Base-by-base conservation (phyloP, 768 basidiomycete genomes). In the Termitomyces heimii region DNA sequence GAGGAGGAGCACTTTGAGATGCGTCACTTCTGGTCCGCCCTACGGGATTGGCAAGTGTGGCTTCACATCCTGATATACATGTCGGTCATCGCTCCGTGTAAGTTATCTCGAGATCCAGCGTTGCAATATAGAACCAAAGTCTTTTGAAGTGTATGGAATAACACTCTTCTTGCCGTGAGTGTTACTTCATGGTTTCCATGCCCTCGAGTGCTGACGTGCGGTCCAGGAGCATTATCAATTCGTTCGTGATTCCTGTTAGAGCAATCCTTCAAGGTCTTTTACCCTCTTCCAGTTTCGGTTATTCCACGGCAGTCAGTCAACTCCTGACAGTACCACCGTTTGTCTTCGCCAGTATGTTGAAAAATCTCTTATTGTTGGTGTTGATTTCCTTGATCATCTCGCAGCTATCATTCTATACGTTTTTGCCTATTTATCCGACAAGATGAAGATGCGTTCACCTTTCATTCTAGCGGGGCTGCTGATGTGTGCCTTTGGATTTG, bases 281-380 rank as follows among this genome's bases (percentile, higher is more conserved):
- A 37, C 16, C 18, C n/a, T n/a, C 12, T 12, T 26, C 13, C 51
- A 85, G 84, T 22, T 88, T 88, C 54, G 86, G 86, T 1, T 80
- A 82, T 64, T 67, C 76, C 3, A 66, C 80, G 4, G 70, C 84
- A 0, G 73, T 84, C 53, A 83, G 80, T 54, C 84, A 88, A 62
- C 73, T 89, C 3, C 75, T 89, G 40, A 86, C 85, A 2, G 80
- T 88, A 0, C 87, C 87, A 2, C 85, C 85, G 8, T 88, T 87
- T 62, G 67, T 85, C 22, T 68, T 80, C 45, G 85, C 83, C 13
- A 81, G 86, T 87, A 61, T 35, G 82, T 68, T 0, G n/a, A 45
- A 48, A 32, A 40, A 16, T 20, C 47, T 18, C 24, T 12, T 35
- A 28, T 18, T 26, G 29, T 26, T 2, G 49, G 29, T 40, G 4